A percentile compares a stretch with the other conserved stretches of the same genome.
Conservation (phyloP, 2,329 filamentous ascomycete genomes). For the Ophiocordyceps australis region DNA sequence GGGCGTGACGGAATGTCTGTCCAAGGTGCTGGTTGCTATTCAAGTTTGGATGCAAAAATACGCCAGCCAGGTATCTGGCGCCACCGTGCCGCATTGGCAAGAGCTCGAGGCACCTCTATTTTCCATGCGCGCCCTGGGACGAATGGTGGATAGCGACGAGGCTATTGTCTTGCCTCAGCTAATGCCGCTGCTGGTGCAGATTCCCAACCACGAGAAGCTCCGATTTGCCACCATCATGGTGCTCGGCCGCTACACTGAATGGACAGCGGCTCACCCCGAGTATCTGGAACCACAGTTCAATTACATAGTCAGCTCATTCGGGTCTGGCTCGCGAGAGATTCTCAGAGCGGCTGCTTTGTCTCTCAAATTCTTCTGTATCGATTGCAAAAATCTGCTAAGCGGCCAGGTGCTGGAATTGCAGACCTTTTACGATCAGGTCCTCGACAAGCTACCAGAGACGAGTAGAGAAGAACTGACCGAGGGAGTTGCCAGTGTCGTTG, state of each 20-base stretch:
- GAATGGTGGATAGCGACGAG: slow-evolving; percentile 87
- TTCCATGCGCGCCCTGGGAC: slow-evolving; percentile 85
- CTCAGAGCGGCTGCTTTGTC: slow-evolving; percentile 80
- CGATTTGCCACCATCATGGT: slow-evolving; percentile 98
- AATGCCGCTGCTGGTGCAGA: slow-evolving; percentile 84
- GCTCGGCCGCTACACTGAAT: slow-evolving; percentile 88
- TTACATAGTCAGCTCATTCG: slow-evolving; percentile 88
- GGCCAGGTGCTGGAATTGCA: slow-evolving; percentile 75
- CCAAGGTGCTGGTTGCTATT: slow-evolving; percentile 74
- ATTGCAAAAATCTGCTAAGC: slow-evolving; percentile 76
- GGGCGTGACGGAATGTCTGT: slow-evolving; percentile 77
- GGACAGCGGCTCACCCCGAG: slow-evolving; percentile 87
- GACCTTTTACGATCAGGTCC: slow-evolving; percentile 75
- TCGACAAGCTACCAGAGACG: slow-evolving; percentile 66
- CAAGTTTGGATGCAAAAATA: slow-evolving; percentile 78
- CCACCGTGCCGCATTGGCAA: slow-evolving; percentile 84
- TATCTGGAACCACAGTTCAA: slow-evolving; percentile 85
- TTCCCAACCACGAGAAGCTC: slow-evolving; percentile 93
- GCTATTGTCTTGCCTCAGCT: slow-evolving; percentile 74
- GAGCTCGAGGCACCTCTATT: slow-evolving; percentile 90
- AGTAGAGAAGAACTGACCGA: slow-evolving; percentile 96
- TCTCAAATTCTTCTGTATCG: slow-evolving; percentile 92
- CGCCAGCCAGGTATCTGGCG: slow-evolving; percentile 52
- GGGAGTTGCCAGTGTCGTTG: slow-evolving; percentile 81
- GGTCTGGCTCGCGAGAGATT: slow-evolving; percentile 76